Evolutionary conservation across 306 rosid species (phyloP).

Genomic region (Pterocarpus santalinus): DNA sequence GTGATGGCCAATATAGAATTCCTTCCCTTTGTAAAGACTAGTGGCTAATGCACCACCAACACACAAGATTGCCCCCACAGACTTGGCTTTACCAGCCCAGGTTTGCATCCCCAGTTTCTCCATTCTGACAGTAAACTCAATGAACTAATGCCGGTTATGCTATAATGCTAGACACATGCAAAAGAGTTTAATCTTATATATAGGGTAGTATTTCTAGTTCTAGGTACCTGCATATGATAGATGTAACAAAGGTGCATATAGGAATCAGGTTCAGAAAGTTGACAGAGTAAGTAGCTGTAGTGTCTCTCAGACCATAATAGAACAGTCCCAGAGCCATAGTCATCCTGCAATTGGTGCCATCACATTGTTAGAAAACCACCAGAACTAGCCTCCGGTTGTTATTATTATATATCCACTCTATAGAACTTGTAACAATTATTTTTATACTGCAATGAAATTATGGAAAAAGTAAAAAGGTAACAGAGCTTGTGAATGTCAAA

Average conservation of each 20-base stretch:
- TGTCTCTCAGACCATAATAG: slow-evolving; percentile 75
- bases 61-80: slow-evolving; percentile 60
- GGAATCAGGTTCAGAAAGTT: slow-evolving; percentile 75
- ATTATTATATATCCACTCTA: neutral
- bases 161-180: neutral
- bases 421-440: neutral
- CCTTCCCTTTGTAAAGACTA: slow-evolving; percentile 61
- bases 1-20: slow-evolving; percentile 48
- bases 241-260: slow-evolving; percentile 61
- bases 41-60: slow-evolving; percentile 66
- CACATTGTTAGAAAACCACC: neutral
- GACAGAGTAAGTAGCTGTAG: slow-evolving; percentile 70
- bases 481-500: neutral
- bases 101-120: slow-evolving; percentile 51
- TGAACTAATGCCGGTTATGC: neutral
- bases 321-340: slow-evolving; percentile 60
- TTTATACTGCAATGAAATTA: neutral
- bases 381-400: no score
- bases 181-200: neutral
- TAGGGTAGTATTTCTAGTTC: neutral
- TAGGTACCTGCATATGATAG: slow-evolving; percentile 54
- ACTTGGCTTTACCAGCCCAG: slow-evolving; percentile 56
- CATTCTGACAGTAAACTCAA: slow-evolving; percentile 46
- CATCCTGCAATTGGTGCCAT: slow-evolving; percentile 54
- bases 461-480: neutral